Conservation (phyloP, 805 yeast genomes). For the Metschnikowia cubensis region DNA sequence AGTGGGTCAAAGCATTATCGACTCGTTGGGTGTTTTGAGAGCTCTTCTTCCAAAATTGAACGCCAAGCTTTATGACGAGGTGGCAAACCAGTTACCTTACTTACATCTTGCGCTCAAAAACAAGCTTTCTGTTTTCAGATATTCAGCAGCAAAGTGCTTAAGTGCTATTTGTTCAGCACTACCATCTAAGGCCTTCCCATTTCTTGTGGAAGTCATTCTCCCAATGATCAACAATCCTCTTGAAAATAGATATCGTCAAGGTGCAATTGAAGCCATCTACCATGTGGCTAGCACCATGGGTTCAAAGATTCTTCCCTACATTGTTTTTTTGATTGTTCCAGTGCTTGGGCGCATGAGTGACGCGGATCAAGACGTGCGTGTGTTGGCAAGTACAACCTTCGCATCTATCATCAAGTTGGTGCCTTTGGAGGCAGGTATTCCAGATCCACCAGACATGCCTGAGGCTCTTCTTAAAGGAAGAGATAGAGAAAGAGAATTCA, state of each 20-base stretch:
- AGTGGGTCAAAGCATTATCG: constrained; percentile 77
- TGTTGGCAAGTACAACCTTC: constrained; percentile 90
- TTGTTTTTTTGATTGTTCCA: constrained; percentile 93
- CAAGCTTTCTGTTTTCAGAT: constrained; percentile 76
- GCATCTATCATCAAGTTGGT: constrained; percentile 93
- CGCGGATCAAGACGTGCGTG: constrained; percentile 80
- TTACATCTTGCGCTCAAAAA: constrained; percentile 61
- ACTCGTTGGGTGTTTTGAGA: constrained; percentile 76
- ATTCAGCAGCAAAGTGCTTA: constrained; percentile 84
- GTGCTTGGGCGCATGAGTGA: constrained; percentile 98
- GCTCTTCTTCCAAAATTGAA: constrained; percentile 66
- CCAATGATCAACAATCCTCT: constrained; percentile 81
- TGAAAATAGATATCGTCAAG: constrained; percentile 72
- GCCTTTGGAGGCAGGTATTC: constrained; percentile 95
- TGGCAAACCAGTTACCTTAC: constrained; percentile 39
- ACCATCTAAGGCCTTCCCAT: constrained; percentile 71
- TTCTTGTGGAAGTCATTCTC: constrained; percentile 68
- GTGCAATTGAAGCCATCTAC: constrained; percentile 87
- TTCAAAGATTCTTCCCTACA: constrained; percentile 83
- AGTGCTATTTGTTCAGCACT: constrained; percentile 70
- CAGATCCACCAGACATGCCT: constrained; percentile 92
- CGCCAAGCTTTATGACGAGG: constrained; percentile 42
- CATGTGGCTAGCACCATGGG: constrained; percentile 87
- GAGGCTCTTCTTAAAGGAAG: constrained; percentile 78
- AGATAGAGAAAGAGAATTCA: constrained; percentile 89